Evolutionary conservation across 495 filamentous ascomycete species (phyloP), one percentile per base, ranked within the genome.

Genomic region (Cercophora scortea): DNA sequence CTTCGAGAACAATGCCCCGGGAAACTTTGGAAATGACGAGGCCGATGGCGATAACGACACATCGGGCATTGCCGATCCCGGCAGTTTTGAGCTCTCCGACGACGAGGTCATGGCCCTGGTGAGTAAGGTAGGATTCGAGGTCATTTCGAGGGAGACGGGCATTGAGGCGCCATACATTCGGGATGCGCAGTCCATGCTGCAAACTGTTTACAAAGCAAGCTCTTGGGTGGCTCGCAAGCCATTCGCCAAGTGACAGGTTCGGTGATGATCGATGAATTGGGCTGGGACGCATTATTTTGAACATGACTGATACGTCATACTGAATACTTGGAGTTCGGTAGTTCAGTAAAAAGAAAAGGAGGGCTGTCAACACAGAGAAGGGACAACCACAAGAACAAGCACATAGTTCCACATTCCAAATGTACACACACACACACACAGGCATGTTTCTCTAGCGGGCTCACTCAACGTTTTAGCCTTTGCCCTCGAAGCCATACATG

Each of bases 221-320:
- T 77, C 83, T 48, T 98, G 93, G 93, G 70, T 95, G 42, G 92
- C 88, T 38, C 81, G 86, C 54, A 96, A 93, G 70, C 71, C 65
- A 18, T 10, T 7, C 10, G 36, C 36, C 25, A 25, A 25, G 25
- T 25, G 25, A 25, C 5, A 25, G 25, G 2, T 25, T 25, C 5
- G 25, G 25, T 5, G 25, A 25, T 25, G 25, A 25, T 25, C 5
- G 25, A 25, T 25, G 2, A 5, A 25, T 5, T 25, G 25, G 25
- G 25, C 25, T 25, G 25, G 25, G 5, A 5, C 25, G 25, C 25
- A 25, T 25, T 5, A 25, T 25, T 25, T 25, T 25, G 25, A 25
- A 25, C 25, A 25, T 25, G 25, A 25, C 25, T 25, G 25, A 25
- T 25, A 5, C 2, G 25, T 25, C 25, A 25, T 25, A 25, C 25